Evolutionary conservation across 1,139 yeast genomes (phyloP), one percentile per base, ranked within the genome.

Genomic region (Taphrina populina): DNA sequence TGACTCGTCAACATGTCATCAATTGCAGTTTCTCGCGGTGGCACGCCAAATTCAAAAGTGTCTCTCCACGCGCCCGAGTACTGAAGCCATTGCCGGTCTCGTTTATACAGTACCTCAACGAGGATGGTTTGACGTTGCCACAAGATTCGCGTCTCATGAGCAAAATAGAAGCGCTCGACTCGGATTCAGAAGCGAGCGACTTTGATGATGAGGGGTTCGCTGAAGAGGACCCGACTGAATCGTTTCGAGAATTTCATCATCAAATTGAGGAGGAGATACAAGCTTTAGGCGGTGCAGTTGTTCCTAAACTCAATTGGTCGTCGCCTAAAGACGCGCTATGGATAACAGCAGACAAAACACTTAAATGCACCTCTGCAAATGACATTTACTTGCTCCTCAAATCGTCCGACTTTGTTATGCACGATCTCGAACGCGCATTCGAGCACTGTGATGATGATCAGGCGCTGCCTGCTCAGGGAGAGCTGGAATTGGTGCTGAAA

Each of bases 301-400:
- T 87, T 1, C 97, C 97, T 1, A 92, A 92, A 66, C 73, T 92
- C 62, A 92, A 92, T 71, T 92, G 98, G 98, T 87, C 96, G 0
- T 84, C 96, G 1, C 98, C 99, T 1, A 84, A 83, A 64, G 99
- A 92, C 69, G 88, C 97, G 5, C 78, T 81, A 0, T 92, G 98
- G 98, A 90, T 92, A 29, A 72, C 86, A 65, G 78, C 94, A 1
- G 83, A 85, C 33, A 84, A 86, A 63, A 76, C 86, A 3, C 78
- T 85, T 75, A 77, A 79, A 64, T 88, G 97, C 65, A 75, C 71
- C 13, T 76, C 75, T 32, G 80, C 84, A 0, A 77, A 82, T 39
- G 99, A 92, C 62, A 71, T 92, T 0, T 90, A 88, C 62, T 69
- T 92, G 56, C 70, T 92, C 13, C 70, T 94, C 54, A 92, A 92